Evolutionary conservation across 176 grass and related monocot species (phyloP), one percentile per base, ranked within the genome.

Genomic region (Poa annua): DNA sequence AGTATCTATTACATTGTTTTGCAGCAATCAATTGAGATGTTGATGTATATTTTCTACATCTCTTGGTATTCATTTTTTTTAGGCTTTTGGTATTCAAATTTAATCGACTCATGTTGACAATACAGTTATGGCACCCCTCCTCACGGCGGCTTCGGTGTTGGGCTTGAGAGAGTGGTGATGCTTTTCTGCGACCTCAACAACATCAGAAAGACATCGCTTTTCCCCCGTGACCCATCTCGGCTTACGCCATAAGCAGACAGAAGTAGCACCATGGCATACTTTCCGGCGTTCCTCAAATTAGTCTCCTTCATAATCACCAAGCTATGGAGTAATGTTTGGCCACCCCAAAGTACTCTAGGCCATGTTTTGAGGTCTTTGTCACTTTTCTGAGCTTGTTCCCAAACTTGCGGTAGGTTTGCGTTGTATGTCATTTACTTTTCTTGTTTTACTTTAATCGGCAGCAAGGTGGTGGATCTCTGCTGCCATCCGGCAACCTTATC

Each of bases 151-250:
- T 94, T 94, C 21, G 88, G 89, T 0, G 86, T 86, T 3, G 88
- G 88, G 22, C 48, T 94, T 73, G 86, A 91, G 61, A 77, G 89
- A 71, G 85, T 89, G 0, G 85, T 92, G 7, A 95, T 95, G 93
- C 75, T 95, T 8, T 95, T 92, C 78, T 95, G 85, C 4, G 90
- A 50, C 63, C 85, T 95, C 2, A 86, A 92, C 85, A 92, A 95
- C 69, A 90, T 95, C 34, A 87, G 93, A 32, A 92, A 95, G 54
- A 86, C 90, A 20, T 90, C 93, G 0, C 76, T 95, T 15, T 95
- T 92, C 83, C 90, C 90, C 15, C 90, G 93, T 0, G 90, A 95
- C 41, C 83, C 93, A 13, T 83, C 86, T 15, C 81, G 93, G 75
- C 85, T 95, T 8, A 44, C 66, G 20, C 93, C 93, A 7, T 95